Conservation (phyloP, 1,284 basidiomycete genomes). For the Fomitopsis pinicola region DNA sequence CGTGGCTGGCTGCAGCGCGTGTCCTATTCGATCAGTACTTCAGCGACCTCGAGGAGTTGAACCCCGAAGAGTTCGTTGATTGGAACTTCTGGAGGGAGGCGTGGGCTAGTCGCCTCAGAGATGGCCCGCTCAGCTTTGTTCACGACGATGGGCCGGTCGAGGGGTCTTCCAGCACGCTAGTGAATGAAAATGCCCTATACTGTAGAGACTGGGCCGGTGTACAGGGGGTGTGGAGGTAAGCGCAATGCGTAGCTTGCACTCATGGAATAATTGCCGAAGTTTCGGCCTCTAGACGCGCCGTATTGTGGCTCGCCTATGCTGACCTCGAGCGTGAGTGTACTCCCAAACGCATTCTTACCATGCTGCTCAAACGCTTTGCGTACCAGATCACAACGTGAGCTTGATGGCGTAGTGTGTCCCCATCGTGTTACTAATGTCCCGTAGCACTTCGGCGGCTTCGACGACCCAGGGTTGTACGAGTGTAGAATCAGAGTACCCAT, state of each 20-base stretch:
- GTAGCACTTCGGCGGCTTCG: slow-evolving; percentile 13
- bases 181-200: background rate
- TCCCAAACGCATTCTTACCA: background rate
- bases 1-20: slow-evolving; percentile 24
- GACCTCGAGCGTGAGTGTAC: slow-evolving; percentile 42
- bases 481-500: slow-evolving; percentile 51
- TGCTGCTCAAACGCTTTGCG: slow-evolving; percentile 2
- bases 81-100: slow-evolving; percentile 2
- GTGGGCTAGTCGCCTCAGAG: background rate
- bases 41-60: background rate
- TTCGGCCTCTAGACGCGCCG: slow-evolving; percentile 36
- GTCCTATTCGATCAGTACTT: slow-evolving; percentile 20
- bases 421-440: background rate
- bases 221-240: slow-evolving; percentile 47
- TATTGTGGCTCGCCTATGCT: slow-evolving; percentile 57
- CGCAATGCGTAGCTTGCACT: slow-evolving; percentile 8
- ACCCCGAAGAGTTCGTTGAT: background rate
- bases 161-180: no score
- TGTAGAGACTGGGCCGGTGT: slow-evolving; percentile 51
- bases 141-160: background rate
- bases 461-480: slow-evolving; percentile 35
- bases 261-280: background rate
- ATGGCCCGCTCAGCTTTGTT: background rate
- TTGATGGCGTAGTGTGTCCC: background rate
- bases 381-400: slow-evolving; percentile 35